Base-by-base conservation (phyloP, 1,284 basidiomycete genomes). In the Ustilago trichophora region DNA sequence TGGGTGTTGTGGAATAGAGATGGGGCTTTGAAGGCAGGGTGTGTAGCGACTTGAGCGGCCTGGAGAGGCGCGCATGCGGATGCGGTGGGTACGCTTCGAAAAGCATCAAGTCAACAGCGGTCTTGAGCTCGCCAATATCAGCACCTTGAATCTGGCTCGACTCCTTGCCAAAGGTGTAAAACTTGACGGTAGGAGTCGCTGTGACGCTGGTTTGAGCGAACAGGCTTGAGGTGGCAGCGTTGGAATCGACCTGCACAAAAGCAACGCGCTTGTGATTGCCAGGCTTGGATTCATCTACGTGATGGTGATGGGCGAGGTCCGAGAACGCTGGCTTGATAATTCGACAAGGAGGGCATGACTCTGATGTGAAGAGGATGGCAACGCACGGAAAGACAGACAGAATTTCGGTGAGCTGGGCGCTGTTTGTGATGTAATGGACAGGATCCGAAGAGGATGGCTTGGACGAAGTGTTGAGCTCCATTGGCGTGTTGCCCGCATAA, bases 171-270 rank as follows among this genome's bases (percentile, higher is more conserved):
- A 62, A 38, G 2, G 43, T 88, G 84, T 9, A 85, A 91, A 92
- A 46, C 90, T 84, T 80, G 93, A 93, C 4, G 0, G 91, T 93
- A 4, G 92, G 92, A 1, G 91, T 93, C 0, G 86, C 91, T n/a
- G 85, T 81, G 1, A 95, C 87, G 4, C 86, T 84, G 83, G 87
- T 29, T 0, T 25, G 16, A 11, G 51, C 36, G 18, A 74, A 57
- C 3, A 72, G 36, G 27, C 15, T 38, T 11, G 44, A 40, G 3
- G 73, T 75, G 8, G 75, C 67, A 16, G 45, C 48, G 2, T 72
- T 76, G 24, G 74, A 78, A 33, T 82, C 79, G 41, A 81, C 76
- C 21, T 79, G 60, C 4, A 75, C 73, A 43, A 82, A 82, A 3
- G 60, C 65, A 18, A 77, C 56, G 4, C 62, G 32, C 55, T 66